phyloP scores from a whole-genome alignment of 208 protist species.

The Leishmania tarentolae region DNA sequence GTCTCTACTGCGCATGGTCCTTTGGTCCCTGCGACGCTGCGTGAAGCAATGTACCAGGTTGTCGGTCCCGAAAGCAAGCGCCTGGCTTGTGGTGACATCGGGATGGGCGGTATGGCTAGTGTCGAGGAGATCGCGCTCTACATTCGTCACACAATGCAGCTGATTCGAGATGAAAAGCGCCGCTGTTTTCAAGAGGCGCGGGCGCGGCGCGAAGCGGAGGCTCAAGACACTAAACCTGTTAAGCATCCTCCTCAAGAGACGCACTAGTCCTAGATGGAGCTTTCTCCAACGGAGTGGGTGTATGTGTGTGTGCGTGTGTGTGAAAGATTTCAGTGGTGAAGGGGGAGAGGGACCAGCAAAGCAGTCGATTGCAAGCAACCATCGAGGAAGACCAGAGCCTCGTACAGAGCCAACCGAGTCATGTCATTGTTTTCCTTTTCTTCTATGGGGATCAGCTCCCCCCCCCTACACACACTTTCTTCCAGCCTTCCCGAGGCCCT shows the following conservation, averaged over 20 bases:
- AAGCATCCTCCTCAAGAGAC: neutral
- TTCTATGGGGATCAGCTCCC: neutral
- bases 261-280: neutral
- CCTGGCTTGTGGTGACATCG: constrained; percentile 95
- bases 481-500: neutral
- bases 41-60: constrained; percentile 75
- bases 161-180: constrained; percentile 58
- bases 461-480: neutral
- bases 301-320: too few relatives aligned
- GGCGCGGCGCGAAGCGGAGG: constrained; percentile 1
- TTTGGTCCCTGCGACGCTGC: constrained; percentile 39
- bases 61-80: constrained; percentile 92
- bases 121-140: constrained; percentile 79
- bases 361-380: neutral
- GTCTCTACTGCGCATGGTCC: neutral
- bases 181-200: constrained; percentile 11
- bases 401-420: neutral
- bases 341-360: neutral
- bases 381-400: neutral
- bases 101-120: constrained; percentile 92
- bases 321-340: neutral
- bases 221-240: neutral
- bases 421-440: neutral
- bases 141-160: constrained; percentile 63
- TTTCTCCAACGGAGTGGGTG: neutral